Percentiles rank a stretch among this genome's conserved stretches.
These are phyloP conservation scores for Aspergillus niger DNA, from an alignment of 2,329 filamentous ascomycete species.

Conservation along the genomic window DNA sequence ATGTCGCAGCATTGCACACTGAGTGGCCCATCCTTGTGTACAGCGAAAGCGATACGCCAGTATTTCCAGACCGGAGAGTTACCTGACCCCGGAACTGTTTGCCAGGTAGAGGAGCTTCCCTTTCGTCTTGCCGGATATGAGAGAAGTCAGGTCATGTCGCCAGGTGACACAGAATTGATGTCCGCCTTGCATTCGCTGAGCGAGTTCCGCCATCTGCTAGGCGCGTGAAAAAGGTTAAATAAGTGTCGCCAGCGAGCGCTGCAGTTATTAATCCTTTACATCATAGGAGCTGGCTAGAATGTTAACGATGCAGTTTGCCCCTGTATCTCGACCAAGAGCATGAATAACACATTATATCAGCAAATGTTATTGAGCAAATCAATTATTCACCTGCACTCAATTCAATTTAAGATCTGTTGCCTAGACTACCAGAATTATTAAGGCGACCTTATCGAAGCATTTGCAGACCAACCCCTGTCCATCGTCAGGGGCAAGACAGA, in stretches of 20 bases:
- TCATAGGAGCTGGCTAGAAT: neutral
- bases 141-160: neutral
- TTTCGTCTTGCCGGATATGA: neutral
- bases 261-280: neutral
- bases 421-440: too few species aligned
- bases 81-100: neutral
- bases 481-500: neutral
- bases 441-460: neutral
- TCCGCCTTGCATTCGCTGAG: neutral
- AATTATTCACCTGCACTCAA: too few species aligned
- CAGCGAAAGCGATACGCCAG: neutral
- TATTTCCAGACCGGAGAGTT: slow-evolving; percentile 11
- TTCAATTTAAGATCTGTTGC: too few species aligned
- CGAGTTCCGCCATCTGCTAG: neutral
- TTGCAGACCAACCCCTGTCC: neutral
- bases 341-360: too few species aligned
- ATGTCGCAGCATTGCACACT: slow-evolving; percentile 2
- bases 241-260: neutral
- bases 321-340: too few species aligned
- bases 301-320: neutral
- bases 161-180: neutral
- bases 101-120: slow-evolving; percentile 7
- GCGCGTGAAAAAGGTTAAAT: neutral
- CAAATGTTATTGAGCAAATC: too few species aligned
- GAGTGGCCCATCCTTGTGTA: slow-evolving; percentile 7